These are phyloP conservation scores for Fusarium abutilonis DNA, from an alignment of 2,329 filamentous ascomycete genomes.

Conservation along the genomic window DNA sequence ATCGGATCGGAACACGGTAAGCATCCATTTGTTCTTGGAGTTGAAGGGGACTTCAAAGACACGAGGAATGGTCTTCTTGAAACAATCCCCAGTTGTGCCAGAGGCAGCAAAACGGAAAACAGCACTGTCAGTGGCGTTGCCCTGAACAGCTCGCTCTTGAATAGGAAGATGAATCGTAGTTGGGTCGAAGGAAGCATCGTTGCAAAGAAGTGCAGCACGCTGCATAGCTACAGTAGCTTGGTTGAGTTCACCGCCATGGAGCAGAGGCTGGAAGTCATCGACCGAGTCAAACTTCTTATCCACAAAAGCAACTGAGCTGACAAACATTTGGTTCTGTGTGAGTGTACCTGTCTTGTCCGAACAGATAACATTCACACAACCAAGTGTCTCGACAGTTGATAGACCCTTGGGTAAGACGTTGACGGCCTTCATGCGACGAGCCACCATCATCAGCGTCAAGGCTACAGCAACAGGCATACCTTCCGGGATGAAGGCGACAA, in stretches of 20 bases:
- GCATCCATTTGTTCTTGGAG: constrained; percentile 62
- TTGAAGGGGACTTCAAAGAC: constrained; percentile 60
- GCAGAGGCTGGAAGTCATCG: constrained; percentile 38
- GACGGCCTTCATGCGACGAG: constrained; percentile 55
- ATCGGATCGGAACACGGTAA: constrained; percentile 51
- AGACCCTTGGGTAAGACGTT: constrained; percentile 56
- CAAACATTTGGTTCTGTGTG: constrained; percentile 58
- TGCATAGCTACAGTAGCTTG: constrained; percentile 16
- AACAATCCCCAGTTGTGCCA: constrained; percentile 32
- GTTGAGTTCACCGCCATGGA: neutral
- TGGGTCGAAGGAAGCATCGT: constrained; percentile 56
- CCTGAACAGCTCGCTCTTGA: constrained; percentile 50
- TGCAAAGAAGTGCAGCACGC: constrained; percentile 49
- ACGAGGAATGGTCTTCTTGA: constrained; percentile 36
- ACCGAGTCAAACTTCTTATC: constrained; percentile 46
- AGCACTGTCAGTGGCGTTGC: constrained; percentile 57
- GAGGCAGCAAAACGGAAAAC: constrained; percentile 53
- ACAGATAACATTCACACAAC: constrained; percentile 57
- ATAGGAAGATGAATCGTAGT: constrained; percentile 50
- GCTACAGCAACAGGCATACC: constrained; percentile 54
- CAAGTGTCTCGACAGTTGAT: constrained; percentile 55
- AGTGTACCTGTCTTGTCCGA: constrained; percentile 56
- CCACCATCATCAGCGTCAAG: constrained; percentile 55
- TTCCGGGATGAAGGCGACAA: constrained; percentile 55
- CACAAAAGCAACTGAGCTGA: constrained; percentile 52